Evolutionary conservation across 2,329 filamentous ascomycete species (phyloP).

Genomic region (Penicillium sp.): DNA sequence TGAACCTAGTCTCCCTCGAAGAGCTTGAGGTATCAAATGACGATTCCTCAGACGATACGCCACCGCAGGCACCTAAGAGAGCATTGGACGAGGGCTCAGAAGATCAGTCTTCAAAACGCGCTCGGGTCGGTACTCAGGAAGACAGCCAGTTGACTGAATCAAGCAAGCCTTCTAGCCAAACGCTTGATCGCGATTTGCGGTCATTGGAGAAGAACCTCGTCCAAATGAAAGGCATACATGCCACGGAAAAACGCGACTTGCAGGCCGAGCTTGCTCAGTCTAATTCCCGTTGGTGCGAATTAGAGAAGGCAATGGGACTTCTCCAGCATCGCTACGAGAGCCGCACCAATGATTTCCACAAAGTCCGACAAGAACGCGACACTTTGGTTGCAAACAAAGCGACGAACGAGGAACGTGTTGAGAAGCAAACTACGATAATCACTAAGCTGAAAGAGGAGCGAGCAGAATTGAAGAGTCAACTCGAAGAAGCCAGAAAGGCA

Average conservation of each 20-base stretch:
- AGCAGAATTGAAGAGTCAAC: constrained; percentile 37
- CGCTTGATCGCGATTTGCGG: constrained; percentile 30
- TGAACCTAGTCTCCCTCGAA: constrained; percentile 36
- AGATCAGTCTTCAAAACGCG: constrained; percentile 39
- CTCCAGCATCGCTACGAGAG: constrained; percentile 51
- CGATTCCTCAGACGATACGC: constrained; percentile 20
- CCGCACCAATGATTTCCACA: constrained; percentile 40
- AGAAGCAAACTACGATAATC: constrained; percentile 42
- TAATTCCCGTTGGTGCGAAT: constrained; percentile 33
- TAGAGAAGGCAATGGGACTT: constrained; percentile 34
- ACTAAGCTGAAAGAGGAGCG: constrained; percentile 45
- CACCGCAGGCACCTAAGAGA: constrained; percentile 30
- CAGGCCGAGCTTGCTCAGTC: constrained; percentile 28
- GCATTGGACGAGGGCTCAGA: constrained; percentile 32
- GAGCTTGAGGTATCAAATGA: constrained; percentile 24
- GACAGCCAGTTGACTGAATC: constrained; percentile 41
- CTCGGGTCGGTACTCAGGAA: constrained; percentile 40
- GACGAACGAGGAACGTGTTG: constrained; percentile 33
- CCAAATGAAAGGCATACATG: constrained; percentile 34
- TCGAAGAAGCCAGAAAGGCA: constrained; percentile 41
- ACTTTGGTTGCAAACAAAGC: constrained; percentile 30
- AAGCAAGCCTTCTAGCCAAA: constrained; percentile 33
- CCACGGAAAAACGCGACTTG: constrained; percentile 34
- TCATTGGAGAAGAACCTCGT: constrained; percentile 32
- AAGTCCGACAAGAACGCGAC: constrained; percentile 40